Conservation (phyloP, 495 filamentous ascomycete species). For the Xylaria castorea region DNA sequence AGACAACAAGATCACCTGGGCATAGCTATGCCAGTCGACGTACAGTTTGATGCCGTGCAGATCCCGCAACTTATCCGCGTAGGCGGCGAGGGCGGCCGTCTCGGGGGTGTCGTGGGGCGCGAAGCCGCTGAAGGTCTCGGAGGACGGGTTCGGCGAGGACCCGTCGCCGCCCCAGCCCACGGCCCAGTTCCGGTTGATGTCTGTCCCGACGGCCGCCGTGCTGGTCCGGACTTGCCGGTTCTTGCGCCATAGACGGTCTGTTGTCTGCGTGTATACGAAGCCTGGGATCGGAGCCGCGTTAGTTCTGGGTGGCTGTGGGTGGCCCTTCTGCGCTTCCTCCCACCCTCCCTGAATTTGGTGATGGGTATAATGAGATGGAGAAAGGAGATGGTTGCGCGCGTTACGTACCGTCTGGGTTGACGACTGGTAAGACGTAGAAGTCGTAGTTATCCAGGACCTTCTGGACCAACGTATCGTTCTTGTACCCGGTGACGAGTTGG, state of each 20-base stretch:
- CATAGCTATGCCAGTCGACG: constrained; percentile 68
- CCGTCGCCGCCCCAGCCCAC: constrained; percentile 53
- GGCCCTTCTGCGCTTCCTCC: background rate
- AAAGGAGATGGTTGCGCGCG: background rate
- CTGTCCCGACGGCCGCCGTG: constrained; percentile 59
- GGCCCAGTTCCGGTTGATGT: constrained; percentile 72
- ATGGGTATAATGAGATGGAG: background rate
- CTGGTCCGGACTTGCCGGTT: constrained; percentile 59
- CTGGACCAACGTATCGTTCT: constrained; percentile 47
- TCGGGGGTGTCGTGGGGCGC: constrained; percentile 58
- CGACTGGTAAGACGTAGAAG: constrained; percentile 67
- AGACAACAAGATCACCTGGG: constrained; percentile 52
- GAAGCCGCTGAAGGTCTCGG: constrained; percentile 60
- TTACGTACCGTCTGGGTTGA: constrained; percentile 66
- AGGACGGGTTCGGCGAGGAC: constrained; percentile 60
- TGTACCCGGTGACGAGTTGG: constrained; percentile 56
- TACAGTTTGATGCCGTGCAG: constrained; percentile 61
- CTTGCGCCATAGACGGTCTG: constrained; percentile 68
- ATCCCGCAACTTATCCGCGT: constrained; percentile 46
- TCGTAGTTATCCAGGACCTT: constrained; percentile 64
- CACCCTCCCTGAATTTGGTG: no score
- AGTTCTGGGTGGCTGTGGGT: background rate
- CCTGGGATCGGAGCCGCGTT: constrained; percentile 37
- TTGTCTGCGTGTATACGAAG: constrained; percentile 68
- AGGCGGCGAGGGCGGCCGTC: constrained; percentile 51